Percentiles rank a stretch among this genome's conserved stretches.
Evolutionary conservation across 345 rosid species (phyloP).

Genomic region (Brassica cretica): DNA sequence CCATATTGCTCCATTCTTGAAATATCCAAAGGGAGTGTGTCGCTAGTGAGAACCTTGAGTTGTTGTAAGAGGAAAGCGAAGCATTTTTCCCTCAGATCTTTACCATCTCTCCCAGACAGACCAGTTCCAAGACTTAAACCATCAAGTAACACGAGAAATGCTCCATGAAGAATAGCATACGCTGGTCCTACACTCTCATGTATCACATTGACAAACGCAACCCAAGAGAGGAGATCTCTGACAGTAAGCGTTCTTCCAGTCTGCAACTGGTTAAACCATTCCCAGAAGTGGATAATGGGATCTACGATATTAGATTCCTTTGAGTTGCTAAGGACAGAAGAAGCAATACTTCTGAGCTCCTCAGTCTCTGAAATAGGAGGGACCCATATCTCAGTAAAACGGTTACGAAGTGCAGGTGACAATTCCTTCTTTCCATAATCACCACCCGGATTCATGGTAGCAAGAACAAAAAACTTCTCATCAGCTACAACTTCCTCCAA

Average conservation of each 20-base stretch:
- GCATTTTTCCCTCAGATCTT: slow-evolving; percentile 60
- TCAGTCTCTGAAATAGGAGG: slow-evolving; percentile 62
- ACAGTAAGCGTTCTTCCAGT: slow-evolving; percentile 79
- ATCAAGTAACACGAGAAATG: slow-evolving; percentile 90
- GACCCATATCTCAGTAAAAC: slow-evolving; percentile 99
- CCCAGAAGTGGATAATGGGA: slow-evolving; percentile 74
- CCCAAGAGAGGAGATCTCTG: slow-evolving; percentile 94
- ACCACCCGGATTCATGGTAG: slow-evolving; percentile 99
- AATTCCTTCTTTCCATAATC: slow-evolving; percentile 98
- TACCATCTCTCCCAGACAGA: slow-evolving; percentile 60
- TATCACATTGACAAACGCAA: slow-evolving; percentile 61
- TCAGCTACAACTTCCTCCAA: slow-evolving; percentile 81
- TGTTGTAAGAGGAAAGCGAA: slow-evolving; percentile 63
- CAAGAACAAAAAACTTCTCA: slow-evolving; percentile 70
- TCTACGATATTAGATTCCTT: slow-evolving; percentile 50
- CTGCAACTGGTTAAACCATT: slow-evolving; percentile 82
- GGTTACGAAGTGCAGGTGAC: slow-evolving; percentile 94
- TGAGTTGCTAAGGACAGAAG: slow-evolving; percentile 47
- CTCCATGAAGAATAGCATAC: slow-evolving; percentile 76
- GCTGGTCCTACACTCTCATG: slow-evolving; percentile 57
- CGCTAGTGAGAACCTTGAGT: slow-evolving; percentile 46
- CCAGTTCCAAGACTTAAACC: slow-evolving; percentile 91
- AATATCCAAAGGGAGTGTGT: slow-evolving; percentile 37
- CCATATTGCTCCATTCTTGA: slow-evolving; percentile 74
- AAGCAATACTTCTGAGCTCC: slow-evolving; percentile 79